A percentile compares a stretch with the other conserved stretches of the same genome.
Conservation (phyloP, 306 rosid species). For the Fragaria nilgerrensis region DNA sequence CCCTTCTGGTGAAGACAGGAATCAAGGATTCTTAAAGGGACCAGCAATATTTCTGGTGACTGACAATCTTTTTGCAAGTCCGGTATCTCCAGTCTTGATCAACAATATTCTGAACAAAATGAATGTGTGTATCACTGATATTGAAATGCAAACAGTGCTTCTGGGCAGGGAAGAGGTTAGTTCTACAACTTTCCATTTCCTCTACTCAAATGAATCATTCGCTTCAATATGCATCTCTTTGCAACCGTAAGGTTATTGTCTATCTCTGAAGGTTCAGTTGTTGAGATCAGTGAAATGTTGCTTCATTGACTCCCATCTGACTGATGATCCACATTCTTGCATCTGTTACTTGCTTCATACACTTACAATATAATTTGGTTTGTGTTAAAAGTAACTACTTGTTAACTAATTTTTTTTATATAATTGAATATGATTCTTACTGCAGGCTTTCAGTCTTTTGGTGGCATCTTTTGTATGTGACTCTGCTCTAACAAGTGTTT, state of each 20-base stretch:
- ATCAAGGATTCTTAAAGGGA: not conserved
- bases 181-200: not conserved
- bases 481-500: not conserved
- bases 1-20: not conserved
- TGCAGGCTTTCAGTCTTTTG: not conserved
- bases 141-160: conserved; percentile 11
- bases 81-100: not conserved
- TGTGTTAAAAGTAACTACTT: not conserved
- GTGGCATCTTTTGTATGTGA: not conserved
- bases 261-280: not conserved
- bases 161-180: conserved; percentile 16
- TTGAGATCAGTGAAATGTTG: not conserved
- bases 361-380: not conserved
- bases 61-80: conserved; percentile 6
- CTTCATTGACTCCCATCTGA: not conserved
- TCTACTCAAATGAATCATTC: not conserved
- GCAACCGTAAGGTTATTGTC: not conserved
- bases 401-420: not conserved
- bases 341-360: not conserved
- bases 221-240: not conserved
- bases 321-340: not conserved
- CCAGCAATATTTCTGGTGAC: conserved; percentile 9
- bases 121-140: conserved; percentile 12
- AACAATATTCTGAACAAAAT: not conserved
- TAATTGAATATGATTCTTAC: not conserved